Conservation (phyloP, 2,329 filamentous ascomycete species). For the Ceratocystis lukuohia region DNA sequence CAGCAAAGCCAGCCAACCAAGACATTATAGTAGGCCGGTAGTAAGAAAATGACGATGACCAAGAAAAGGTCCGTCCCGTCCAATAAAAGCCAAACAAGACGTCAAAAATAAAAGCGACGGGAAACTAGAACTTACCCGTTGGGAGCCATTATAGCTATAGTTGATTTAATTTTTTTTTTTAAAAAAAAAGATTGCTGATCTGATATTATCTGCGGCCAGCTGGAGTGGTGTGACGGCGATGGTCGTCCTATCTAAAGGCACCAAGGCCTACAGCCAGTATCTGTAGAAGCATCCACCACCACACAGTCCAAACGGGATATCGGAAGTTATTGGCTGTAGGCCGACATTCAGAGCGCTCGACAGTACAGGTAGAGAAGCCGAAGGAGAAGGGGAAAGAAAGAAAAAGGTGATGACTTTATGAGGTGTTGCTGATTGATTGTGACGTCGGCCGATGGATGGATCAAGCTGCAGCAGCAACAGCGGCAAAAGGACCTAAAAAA, state of each 20-base stretch:
- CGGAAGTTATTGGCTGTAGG: not conserved
- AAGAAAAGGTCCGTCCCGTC: too few relatives aligned
- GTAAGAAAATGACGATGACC: not conserved
- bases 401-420: not conserved
- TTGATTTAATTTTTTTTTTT: not conserved
- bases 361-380: not conserved
- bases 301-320: not conserved
- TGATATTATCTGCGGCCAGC: not conserved
- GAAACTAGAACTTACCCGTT: constrained; percentile 12
- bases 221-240: not conserved
- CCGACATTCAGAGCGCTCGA: not conserved
- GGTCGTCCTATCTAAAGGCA: constrained; percentile 3
- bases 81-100: not conserved
- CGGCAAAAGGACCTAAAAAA: not conserved
- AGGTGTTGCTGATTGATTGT: not conserved
- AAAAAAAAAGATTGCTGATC: too few relatives aligned
- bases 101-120: not conserved
- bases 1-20: not conserved
- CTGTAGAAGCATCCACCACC: constrained; percentile 3
- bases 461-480: not conserved
- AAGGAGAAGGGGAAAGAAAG: not conserved
- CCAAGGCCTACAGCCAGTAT: constrained; percentile 1
- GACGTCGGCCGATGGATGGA: not conserved
- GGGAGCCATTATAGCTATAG: constrained; percentile 5
- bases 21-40: not conserved